Evolutionary conservation across 2,329 filamentous ascomycete genomes (phyloP).

Genomic region (Bipolaris oryzae): DNA sequence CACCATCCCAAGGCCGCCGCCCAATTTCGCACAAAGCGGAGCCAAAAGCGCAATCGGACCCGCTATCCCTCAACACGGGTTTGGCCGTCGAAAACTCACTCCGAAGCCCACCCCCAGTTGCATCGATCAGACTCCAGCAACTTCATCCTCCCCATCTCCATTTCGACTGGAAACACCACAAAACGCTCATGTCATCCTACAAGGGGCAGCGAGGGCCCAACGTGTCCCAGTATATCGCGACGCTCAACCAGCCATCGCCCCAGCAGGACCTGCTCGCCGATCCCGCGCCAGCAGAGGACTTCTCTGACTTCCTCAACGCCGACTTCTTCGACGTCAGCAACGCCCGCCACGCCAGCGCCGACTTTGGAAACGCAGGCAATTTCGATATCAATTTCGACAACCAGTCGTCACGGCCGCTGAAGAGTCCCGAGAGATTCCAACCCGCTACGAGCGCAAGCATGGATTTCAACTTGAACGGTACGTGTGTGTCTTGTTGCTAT

Average conservation of each 20-base stretch:
- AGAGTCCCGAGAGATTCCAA: conserved; percentile 21
- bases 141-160: conserved; percentile 12
- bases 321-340: conserved; percentile 72
- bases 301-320: conserved; percentile 62
- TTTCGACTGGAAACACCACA: conserved; percentile 12
- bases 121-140: conserved; percentile 18
- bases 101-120: conserved; percentile 16
- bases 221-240: conserved; percentile 86
- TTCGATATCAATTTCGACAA: conserved; percentile 39
- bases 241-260: conserved; percentile 74
- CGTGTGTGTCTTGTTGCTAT: conserved; percentile 20
- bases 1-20: neutral
- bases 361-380: conserved; percentile 33
- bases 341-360: conserved; percentile 29
- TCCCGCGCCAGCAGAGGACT: conserved; percentile 52
- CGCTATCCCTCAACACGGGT: conserved; percentile 20
- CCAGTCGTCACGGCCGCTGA: conserved; percentile 24
- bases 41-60: conserved; percentile 20
- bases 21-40: neutral
- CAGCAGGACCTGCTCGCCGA: conserved; percentile 37
- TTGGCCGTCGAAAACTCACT: conserved; percentile 21
- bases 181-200: conserved; percentile 69
- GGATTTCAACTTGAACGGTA: conserved; percentile 47
- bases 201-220: conserved; percentile 80
- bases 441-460: conserved; percentile 34